Evolutionary conservation across 73 alveolate genomes (phyloP), one percentile per base, ranked within the genome.

Genomic region (Paramecium primaurelia): DNA sequence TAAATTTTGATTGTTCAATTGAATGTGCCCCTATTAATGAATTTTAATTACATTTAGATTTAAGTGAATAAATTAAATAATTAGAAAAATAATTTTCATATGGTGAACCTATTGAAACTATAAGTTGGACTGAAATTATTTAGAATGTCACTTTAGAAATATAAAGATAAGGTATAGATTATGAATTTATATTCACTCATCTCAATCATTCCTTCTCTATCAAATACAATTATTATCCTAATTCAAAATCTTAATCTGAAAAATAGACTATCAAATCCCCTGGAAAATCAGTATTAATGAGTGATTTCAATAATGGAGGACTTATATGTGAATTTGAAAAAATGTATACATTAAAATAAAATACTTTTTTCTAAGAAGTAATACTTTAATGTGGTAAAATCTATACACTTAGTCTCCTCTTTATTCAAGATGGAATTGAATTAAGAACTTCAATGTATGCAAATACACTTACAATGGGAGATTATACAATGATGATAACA

Each of bases 121-220:
- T 75, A 1, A 75, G 64, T 38, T 36, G 58, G 58, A 75, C 40
- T 10, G 88, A 75, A 38, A 16, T 22, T 25, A 38, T 75, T 75
- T 8, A 75, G 10, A 25, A 75, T 18, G 69, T 75, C 18, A 38
- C 38, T 16, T 22, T 75, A 22, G 88, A 75, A 75, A 75, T 75
- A 75, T 16, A 30, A n/a, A 75, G 88, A 75, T 36, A 75, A 75
- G 88, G 88, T 2, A 75, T 75, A 8, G 88, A 75, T 75, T 75
- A 75, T 75, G 60, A 75, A 75, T 75, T 75, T 28, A 75, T 42
- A 30, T 75, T 75, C 59, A 75, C 60, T 12, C 88, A 75, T 8
- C 18, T 30, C 18, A 75, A 75, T 25, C 36, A 42, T 14, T 38
- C 58, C 12, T 30, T 75, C 12, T 38, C 68, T 6, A 10, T 75